phyloP scores from a whole-genome alignment of 768 basidiomycete species.

The Pholiota molesta region DNA sequence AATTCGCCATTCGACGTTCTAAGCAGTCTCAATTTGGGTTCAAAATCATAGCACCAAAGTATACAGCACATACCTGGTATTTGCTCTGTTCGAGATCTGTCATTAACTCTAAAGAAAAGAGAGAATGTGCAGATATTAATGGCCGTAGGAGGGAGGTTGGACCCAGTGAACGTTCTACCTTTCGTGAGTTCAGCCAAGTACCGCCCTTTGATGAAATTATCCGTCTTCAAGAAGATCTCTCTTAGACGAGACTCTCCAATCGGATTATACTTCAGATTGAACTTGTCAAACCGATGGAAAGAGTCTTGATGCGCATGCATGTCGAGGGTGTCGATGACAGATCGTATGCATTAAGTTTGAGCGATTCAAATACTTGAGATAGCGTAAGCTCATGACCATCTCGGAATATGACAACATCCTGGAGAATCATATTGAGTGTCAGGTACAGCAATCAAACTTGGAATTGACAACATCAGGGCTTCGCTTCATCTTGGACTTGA shows the following conservation, averaged over 20 bases:
- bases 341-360: constrained; percentile 95
- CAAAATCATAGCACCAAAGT: background rate
- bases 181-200: constrained; percentile 95
- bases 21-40: background rate
- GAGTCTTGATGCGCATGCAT: constrained; percentile 99
- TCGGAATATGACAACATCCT: constrained; percentile 97
- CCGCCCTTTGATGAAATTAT: constrained; percentile 89
- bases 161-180: constrained; percentile 46
- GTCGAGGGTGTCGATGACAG: constrained; percentile 98
- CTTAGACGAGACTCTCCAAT: constrained; percentile 93
- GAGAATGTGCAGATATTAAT: background rate
- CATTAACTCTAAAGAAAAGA: constrained; percentile 75
- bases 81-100: constrained; percentile 98
- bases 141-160: background rate
- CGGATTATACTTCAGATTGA: constrained; percentile 97
- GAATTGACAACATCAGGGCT: constrained; percentile 63
- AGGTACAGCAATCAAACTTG: background rate
- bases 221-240: constrained; percentile 98
- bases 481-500: constrained; percentile 97
- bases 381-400: constrained; percentile 89
- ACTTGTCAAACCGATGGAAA: constrained; percentile 98
- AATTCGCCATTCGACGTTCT: constrained; percentile 97
- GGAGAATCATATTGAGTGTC: constrained; percentile 1
- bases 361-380: constrained; percentile 93
- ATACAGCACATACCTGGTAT: constrained; percentile 70